phyloP scores from a whole-genome alignment of 129 eudicot species.

The Centaurea solstitialis region DNA sequence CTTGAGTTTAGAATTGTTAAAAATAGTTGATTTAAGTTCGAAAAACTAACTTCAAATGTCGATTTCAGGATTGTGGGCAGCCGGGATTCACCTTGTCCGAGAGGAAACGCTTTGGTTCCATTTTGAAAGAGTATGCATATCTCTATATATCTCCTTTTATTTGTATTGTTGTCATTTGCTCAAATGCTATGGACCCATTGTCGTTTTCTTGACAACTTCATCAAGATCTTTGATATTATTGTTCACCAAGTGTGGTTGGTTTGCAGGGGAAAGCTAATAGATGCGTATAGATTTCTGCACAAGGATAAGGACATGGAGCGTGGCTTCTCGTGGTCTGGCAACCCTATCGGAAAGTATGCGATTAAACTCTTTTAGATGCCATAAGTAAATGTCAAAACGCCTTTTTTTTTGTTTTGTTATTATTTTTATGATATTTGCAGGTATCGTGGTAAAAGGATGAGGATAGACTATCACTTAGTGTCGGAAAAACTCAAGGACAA shows the following conservation, averaged over 20 bases:
- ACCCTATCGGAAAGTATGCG: conserved; percentile 88
- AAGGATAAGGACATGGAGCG: conserved; percentile 77
- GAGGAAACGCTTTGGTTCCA: conserved; percentile 79
- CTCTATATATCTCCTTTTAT: not conserved
- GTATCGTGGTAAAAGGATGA: conserved; percentile 97
- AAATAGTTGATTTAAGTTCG: not conserved
- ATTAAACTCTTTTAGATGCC: too few species aligned
- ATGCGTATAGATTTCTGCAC: conserved; percentile 80
- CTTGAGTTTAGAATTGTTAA: not conserved
- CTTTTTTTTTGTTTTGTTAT: not conserved
- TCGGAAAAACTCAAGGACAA: conserved; percentile 67
- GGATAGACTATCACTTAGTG: conserved; percentile 79
- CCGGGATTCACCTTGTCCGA: conserved; percentile 96
- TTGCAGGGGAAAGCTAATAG: conserved; percentile 80
- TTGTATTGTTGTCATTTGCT: not conserved
- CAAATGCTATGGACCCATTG: not conserved
- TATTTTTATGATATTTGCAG: conserved; percentile 35
- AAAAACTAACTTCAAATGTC: conserved; percentile 17
- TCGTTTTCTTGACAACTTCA: not conserved
- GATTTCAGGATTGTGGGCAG: conserved; percentile 85
- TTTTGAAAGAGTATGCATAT: conserved; percentile 71
- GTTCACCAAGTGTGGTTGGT: not conserved
- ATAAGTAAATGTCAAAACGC: not conserved
- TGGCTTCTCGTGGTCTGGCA: conserved; percentile 98
- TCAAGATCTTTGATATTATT: not conserved